Evolutionary conservation across 805 yeast genomes (phyloP).

Genomic region (Starmerella kuoi): DNA sequence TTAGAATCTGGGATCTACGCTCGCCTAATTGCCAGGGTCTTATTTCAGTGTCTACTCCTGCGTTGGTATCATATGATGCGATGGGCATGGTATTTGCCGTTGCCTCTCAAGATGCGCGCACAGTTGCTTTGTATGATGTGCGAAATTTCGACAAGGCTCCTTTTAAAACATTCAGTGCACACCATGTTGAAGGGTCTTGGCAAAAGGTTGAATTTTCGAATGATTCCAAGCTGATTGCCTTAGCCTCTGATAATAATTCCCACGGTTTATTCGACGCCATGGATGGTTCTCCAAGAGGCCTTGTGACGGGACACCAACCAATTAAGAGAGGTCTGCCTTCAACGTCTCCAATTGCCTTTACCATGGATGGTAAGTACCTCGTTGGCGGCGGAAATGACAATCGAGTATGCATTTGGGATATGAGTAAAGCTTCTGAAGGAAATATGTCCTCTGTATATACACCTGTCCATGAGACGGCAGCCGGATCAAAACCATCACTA

Average conservation of each 20-base stretch:
- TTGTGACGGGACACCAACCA: conserved; percentile 38
- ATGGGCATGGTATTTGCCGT: conserved; percentile 71
- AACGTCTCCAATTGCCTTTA: conserved; percentile 44
- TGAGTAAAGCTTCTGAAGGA: conserved; percentile 17
- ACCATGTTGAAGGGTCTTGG: conserved; percentile 34
- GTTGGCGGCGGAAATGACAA: conserved; percentile 50
- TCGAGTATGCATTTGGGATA: conserved; percentile 43
- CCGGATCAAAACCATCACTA: conserved; percentile 17
- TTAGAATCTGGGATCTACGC: conserved; percentile 78
- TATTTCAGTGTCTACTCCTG: conserved; percentile 42
- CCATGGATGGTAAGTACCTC: conserved; percentile 57
- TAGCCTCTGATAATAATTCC: conserved; percentile 42
- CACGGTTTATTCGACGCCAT: conserved; percentile 63
- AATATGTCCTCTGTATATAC: conserved; percentile 14
- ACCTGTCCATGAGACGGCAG: conserved; percentile 22
- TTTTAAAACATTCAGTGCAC: conserved; percentile 37
- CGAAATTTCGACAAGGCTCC: conserved; percentile 47
- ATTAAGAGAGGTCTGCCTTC: conserved; percentile 32
- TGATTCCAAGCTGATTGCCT: conserved; percentile 51
- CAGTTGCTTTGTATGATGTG: conserved; percentile 49
- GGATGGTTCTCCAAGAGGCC: conserved; percentile 40
- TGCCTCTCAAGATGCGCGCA: conserved; percentile 36
- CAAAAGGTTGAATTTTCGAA: conserved; percentile 66
- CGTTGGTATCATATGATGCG: conserved; percentile 65
- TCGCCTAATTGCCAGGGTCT: conserved; percentile 54